Evolutionary conservation across 805 yeast genomes (phyloP), one percentile per base, ranked within the genome.

Genomic region (Cephaloascus albidus): DNA sequence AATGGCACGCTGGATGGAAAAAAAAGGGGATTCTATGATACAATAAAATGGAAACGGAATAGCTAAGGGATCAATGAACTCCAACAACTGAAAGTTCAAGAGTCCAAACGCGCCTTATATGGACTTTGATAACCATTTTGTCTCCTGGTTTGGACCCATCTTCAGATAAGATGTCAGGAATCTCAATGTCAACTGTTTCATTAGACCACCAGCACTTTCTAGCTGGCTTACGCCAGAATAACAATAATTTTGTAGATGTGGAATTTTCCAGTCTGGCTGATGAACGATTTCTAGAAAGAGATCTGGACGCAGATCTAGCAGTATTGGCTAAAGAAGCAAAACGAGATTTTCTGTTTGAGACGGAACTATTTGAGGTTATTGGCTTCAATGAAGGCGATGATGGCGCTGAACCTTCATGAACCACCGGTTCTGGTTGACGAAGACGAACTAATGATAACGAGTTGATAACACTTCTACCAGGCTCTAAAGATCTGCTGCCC

Each of bases 131-230:
- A 20, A 40, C 41, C 40, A 51, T 44, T 2, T 33, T 33, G 14
- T 38, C 41, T 2, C 58, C 58, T 4, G 71, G 57, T n/a, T 46
- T 48, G 4, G 42, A 42, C 2, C 60, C 65, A 18, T 52, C 60
- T 18, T 66, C 56, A 17, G 52, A 61, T 42, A 62, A 62, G 35
- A 4, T 26, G 33, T 6, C 44, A 35, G 54, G 44, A 3, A 73
- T 46, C 28, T 60, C 60, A 18, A 76, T 56, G 5, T 76, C 78
- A 17, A 76, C 59, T 20, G 60, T 65, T 35, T 77, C 75, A 54
- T 78, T 76, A 4, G 85, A 72, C 98, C 98, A 93, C 98, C 98
- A 93, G 63, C 98, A 93, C 56, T 93, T 93, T 54, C 97, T 74
- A 2, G 98, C 98, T 1, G 98, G 98, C 55, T 93, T 93, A 45